These are phyloP conservation scores for Naganishia antarctica DNA, from an alignment of 768 basidiomycete species.

Conservation along the genomic window DNA sequence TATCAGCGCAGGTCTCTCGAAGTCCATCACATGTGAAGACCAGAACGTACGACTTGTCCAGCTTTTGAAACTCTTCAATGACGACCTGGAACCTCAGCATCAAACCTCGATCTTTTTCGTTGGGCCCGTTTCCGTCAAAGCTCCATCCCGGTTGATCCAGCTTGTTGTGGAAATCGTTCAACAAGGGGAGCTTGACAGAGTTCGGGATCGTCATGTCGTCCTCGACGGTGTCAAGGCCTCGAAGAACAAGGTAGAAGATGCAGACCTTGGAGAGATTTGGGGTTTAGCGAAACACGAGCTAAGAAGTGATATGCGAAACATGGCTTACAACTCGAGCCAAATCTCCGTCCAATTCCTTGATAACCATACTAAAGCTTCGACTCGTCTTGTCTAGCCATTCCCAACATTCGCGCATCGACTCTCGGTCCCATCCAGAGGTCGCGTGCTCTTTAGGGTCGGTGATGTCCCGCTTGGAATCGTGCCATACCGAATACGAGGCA, in stretches of 20 bases:
- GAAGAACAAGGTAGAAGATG: conserved; percentile 87
- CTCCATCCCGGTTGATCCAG: conserved; percentile 79
- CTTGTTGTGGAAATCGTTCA: conserved; percentile 74
- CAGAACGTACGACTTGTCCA: conserved; percentile 58
- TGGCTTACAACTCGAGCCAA: conserved; percentile 77
- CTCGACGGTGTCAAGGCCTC: conserved; percentile 93
- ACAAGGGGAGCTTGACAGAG: conserved; percentile 73
- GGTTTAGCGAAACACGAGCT: background rate
- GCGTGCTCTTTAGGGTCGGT: conserved; percentile 66
- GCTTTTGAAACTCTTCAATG: conserved; percentile 69
- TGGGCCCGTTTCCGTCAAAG: conserved; percentile 71
- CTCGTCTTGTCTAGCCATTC: conserved; percentile 80
- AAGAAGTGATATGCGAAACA: background rate
- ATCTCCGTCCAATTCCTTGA: conserved; percentile 94
- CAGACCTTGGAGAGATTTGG: conserved; percentile 60
- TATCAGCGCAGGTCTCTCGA: background rate
- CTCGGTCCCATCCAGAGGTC: conserved; percentile 79
- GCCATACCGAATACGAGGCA: conserved; percentile 74
- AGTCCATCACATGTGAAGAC: background rate
- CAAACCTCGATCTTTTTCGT: conserved; percentile 81
- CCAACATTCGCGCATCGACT: conserved; percentile 86
- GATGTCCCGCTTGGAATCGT: conserved; percentile 77
- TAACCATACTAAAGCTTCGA: conserved; percentile 83
- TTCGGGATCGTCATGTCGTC: conserved; percentile 96
- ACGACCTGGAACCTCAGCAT: conserved; percentile 77